Base-by-base conservation (phyloP, 495 filamentous ascomycete species). In the Staphylotrichum tortipilum region DNA sequence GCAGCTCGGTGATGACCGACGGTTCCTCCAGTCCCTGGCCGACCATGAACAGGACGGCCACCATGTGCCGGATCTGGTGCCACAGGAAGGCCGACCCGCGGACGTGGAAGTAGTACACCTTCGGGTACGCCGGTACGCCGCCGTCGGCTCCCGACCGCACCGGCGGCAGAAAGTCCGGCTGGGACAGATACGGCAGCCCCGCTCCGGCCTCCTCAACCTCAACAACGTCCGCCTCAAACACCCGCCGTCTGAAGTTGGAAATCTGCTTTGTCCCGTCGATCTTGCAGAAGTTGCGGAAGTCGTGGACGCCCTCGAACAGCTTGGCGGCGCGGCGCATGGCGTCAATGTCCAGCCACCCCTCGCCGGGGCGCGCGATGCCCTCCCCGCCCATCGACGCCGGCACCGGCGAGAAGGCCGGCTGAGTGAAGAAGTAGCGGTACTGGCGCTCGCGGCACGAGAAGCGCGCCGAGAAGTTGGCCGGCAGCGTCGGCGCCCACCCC, bases 241-340 rank as follows among this genome's bases (percentile, higher is more conserved):
- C 85, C 14, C 78, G 74, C 14, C 92, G 73, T 56, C 79, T 67
- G 54, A 91, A 98, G 55, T 85, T 88, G 18, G 81, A 77, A 49
- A 94, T 82, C 57, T 94, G 86, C 70, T 95, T 96, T 55, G 71
- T 78, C 0, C 80, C 73, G 68, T 98, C 94, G 31, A 95, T 67
- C 63, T 90, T 90, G 75, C 90, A 96, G 69, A 97, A 91, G 62
- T 98, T 98, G 11, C 92, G 81, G 70, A 97, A 97, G 67, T 98
- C 94, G 69, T 96, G 88, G 21, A 78, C 58, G 9, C 92, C 94
- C 55, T 87, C 80, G 52, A 86, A 89, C 39, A 79, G 65, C 60
- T 78, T 81, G 24, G 91, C 91, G 1, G 86, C 94, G 57, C 78
- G 66, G 3, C 79, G 77, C 92, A 98, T 98, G 14, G 82, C 82